Conservation (phyloP, 2,329 filamentous ascomycete genomes). For the Coniochaeta prunicola region DNA sequence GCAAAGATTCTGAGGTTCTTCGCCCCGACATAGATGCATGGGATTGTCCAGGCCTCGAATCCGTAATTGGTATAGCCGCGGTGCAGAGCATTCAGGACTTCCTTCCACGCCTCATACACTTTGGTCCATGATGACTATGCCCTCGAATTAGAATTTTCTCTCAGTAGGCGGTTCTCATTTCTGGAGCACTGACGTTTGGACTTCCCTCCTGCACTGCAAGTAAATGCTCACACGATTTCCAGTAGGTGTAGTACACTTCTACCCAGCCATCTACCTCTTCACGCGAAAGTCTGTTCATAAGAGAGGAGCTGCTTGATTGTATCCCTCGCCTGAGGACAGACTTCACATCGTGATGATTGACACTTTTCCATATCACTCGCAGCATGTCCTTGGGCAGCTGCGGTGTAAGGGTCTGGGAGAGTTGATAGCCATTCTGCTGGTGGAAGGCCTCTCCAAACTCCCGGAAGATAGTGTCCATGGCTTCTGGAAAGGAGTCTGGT, state of each 20-base stretch:
- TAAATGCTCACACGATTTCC: conserved; percentile 73
- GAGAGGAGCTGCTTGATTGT: conserved; percentile 41
- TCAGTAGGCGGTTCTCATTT: conserved; percentile 18
- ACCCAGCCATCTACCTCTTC: conserved; percentile 76
- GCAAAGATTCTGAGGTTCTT: conserved; percentile 85
- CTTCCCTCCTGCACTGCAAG: conserved; percentile 53
- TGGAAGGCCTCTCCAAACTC: conserved; percentile 66
- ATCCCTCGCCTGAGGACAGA: conserved; percentile 69
- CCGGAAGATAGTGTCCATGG: conserved; percentile 67
- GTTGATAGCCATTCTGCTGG: conserved; percentile 58
- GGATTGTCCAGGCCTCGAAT: conserved; percentile 87
- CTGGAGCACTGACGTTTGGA: neutral
- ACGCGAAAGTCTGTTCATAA: conserved; percentile 43
- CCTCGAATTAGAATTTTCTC: conserved; percentile 21
- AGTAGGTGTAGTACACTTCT: conserved; percentile 77
- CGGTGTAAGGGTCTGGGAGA: conserved; percentile 71
- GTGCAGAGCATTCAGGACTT: conserved; percentile 68
- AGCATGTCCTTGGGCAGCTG: conserved; percentile 58
- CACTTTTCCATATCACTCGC: conserved; percentile 62
- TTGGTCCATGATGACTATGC: conserved; percentile 60
- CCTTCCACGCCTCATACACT: conserved; percentile 85
- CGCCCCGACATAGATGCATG: conserved; percentile 79
- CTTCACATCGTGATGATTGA: conserved; percentile 58
- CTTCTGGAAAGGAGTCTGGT: no score
- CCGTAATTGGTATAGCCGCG: conserved; percentile 70